phyloP scores from a whole-genome alignment of 495 filamentous ascomycete genomes.

The Pseudevernia furfuracea region DNA sequence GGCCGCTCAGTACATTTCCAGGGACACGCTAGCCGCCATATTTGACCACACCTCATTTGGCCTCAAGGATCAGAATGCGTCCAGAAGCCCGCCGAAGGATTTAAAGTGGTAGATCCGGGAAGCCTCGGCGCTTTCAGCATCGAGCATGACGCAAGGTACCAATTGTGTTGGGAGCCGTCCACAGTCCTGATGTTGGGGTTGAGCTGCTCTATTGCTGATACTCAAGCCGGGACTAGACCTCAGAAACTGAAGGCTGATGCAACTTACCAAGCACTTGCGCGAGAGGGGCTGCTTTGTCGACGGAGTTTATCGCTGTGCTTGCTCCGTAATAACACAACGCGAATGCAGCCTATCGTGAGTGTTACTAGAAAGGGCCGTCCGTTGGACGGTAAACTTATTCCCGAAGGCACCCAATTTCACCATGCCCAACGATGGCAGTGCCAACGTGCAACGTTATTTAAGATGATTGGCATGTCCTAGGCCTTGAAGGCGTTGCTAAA shows the following conservation, averaged over 20 bases:
- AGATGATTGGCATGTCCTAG: neutral
- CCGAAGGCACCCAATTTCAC: neutral
- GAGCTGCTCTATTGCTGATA: neutral
- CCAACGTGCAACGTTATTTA: neutral
- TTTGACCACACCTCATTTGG: neutral
- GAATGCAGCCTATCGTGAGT: neutral
- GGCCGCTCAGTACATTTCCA: neutral
- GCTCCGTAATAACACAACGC: neutral
- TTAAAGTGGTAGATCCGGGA: neutral
- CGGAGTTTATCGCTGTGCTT: neutral
- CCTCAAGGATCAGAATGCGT: neutral
- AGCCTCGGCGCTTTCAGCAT: neutral
- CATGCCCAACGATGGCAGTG: neutral
- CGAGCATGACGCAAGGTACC: neutral
- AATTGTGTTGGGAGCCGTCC: neutral
- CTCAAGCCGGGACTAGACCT: neutral
- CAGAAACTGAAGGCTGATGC: neutral
- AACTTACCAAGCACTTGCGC: neutral
- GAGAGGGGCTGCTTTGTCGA: neutral
- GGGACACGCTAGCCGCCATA: neutral
- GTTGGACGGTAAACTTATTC: neutral
- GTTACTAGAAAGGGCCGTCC: neutral
- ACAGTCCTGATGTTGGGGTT: neutral
- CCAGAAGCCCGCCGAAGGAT: neutral
- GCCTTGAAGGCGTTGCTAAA: neutral